Evolutionary conservation across 106 monocot species (phyloP).

Genomic region (Platanthera zijinensis): DNA sequence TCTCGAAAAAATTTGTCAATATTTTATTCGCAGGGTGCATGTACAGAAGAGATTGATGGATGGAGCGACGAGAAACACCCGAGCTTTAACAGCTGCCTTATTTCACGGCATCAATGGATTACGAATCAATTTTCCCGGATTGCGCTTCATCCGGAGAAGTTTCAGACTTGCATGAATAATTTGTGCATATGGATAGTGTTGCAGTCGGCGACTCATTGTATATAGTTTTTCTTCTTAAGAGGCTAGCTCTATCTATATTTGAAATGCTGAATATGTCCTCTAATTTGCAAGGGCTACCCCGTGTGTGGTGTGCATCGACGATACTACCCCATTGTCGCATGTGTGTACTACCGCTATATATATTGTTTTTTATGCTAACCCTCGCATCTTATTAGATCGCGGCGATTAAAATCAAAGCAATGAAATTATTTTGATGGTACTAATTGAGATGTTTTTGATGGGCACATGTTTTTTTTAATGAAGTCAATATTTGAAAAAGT

Average conservation of each 20-base stretch:
- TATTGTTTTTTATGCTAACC: no score
- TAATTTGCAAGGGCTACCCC: no score
- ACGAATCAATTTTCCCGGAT: neutral
- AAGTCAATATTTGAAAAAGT: no score
- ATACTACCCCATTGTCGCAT: no score
- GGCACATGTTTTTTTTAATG: no score
- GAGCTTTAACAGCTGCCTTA: neutral
- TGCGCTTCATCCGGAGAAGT: neutral
- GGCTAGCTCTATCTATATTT: neutral
- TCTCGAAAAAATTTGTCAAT: neutral
- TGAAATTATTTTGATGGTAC: no score
- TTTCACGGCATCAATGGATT: neutral
- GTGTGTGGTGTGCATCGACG: no score
- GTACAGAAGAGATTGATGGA: neutral
- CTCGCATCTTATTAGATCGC: no score
- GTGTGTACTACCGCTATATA: no score
- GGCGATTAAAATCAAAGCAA: no score
- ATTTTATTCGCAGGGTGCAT: neutral
- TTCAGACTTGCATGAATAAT: no score
- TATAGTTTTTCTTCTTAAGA: neutral
- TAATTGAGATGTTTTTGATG: no score
- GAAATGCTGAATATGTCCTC: neutral
- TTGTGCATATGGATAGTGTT: neutral
- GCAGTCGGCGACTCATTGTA: neutral
- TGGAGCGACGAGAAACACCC: neutral